These are phyloP conservation scores for Schizochytrium sp. DNA, from an alignment of 108 stramenopile species.

Conservation along the genomic window DNA sequence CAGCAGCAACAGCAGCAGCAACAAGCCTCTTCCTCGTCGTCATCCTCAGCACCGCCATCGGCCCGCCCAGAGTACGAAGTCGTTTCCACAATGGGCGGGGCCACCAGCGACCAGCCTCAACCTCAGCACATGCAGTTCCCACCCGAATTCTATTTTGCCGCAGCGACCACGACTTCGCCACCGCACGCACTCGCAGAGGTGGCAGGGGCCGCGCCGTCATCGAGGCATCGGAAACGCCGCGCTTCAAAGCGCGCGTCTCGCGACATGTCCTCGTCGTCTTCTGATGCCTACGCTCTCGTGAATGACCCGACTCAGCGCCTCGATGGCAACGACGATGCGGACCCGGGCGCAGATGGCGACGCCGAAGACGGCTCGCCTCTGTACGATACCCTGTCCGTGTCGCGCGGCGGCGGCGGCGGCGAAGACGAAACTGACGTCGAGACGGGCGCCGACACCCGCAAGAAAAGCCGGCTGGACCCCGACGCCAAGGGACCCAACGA, in stretches of 20 bases:
- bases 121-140: neutral
- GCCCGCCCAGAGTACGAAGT: no score
- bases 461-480: neutral
- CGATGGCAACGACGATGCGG: neutral
- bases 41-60: no score
- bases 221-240: neutral
- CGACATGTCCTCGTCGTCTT: neutral
- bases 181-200: neutral
- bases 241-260: neutral
- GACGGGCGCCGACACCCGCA: neutral
- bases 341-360: neutral
- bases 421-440: slow-evolving; percentile 17
- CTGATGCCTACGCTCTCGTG: neutral
- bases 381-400: neutral
- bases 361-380: neutral
- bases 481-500: neutral
- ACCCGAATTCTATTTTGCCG: neutral
- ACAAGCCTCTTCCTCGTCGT: no score
- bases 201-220: neutral
- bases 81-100: neutral
- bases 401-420: neutral
- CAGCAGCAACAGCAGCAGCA: no score
- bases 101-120: neutral
- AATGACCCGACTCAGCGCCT: neutral
- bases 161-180: neutral